Evolutionary conservation across 306 rosid species (phyloP), one percentile per base, ranked within the genome.

Genomic region (Rosa chinensis): DNA sequence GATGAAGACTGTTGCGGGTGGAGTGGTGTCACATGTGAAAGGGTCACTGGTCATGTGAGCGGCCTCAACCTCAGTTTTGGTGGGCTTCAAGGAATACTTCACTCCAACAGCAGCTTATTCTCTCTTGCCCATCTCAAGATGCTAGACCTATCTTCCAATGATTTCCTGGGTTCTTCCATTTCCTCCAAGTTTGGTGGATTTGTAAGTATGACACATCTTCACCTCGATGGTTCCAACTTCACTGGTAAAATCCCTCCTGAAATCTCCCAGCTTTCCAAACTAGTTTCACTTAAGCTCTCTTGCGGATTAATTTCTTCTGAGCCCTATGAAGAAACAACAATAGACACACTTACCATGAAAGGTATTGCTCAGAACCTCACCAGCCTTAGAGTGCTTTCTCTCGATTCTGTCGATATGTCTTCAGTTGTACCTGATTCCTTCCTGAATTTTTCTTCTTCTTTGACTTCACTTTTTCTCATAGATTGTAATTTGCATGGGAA

Each of bases 11-110:
- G 78, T 43, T 77, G 81, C 17, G 1, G 48, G 6, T 70, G 81
- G 78, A 56, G 52, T 32, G 79, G 82, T 20, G 55, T 82, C 25
- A 68, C 25, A 4, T 82, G 82, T 28, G 85, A 82, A 13, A 45
- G 21, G 14, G 1, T 6, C 8, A 39, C 58, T 0, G 66, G 79
- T 32, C 70, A 43, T 8, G 85, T 82, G 70, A 39, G 73, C 4
- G 69, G 72, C 7, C 61, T 82, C 21, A 20, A 82, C 2, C 56
- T 78, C 3, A 16, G 43, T 8, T 61, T 12, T 10, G 28, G 70
- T 4, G 25, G 69, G 13, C 78, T 77, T 63, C 44, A 40, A 1
- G 85, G 81, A 0, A 9, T 55, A 2, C 17, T 82, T 32, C 37
- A 77, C 67, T 17, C 21, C 59, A 52, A 52, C 21, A 52, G 21